phyloP scores from a whole-genome alignment of 2,329 filamentous ascomycete species.

The Ceratocystis huliohia region DNA sequence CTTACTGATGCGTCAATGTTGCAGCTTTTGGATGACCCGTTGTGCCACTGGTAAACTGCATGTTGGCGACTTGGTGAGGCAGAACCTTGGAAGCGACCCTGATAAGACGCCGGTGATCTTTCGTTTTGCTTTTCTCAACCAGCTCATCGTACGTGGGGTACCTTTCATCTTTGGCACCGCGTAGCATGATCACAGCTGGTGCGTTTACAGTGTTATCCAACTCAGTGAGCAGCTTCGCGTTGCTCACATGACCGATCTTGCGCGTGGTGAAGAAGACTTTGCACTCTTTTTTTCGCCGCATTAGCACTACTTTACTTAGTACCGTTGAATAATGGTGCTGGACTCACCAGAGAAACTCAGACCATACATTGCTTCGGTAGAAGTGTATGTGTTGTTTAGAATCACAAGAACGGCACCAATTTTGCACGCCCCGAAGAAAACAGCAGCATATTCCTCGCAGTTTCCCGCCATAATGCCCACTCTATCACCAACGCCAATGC shows the following conservation, averaged over 20 bases:
- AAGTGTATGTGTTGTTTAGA: slow-evolving; percentile 71
- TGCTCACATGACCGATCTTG: slow-evolving; percentile 53
- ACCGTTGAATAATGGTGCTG: not conserved
- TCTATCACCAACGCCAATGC: slow-evolving; percentile 54
- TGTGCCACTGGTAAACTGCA: slow-evolving; percentile 66
- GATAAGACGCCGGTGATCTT: slow-evolving; percentile 39
- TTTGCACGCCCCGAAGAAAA: slow-evolving; percentile 60
- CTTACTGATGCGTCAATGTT: slow-evolving; percentile 59
- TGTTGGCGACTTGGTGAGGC: slow-evolving; percentile 56
- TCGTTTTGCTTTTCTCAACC: slow-evolving; percentile 37
- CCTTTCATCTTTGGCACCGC: slow-evolving; percentile 41
- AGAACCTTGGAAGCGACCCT: slow-evolving; percentile 43
- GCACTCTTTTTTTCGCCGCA: slow-evolving; percentile 44
- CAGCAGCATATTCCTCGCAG: slow-evolving; percentile 66
- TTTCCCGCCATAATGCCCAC: slow-evolving; percentile 67
- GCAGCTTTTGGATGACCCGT: slow-evolving; percentile 62
- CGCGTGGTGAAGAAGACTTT: slow-evolving; percentile 61
- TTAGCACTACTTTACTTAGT: not conserved
- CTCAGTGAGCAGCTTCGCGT: slow-evolving; percentile 44
- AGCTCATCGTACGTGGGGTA: slow-evolving; percentile 50
- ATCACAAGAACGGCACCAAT: slow-evolving; percentile 61
- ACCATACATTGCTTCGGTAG: slow-evolving; percentile 58
- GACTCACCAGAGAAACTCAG: slow-evolving; percentile 53
- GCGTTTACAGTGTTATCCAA: slow-evolving; percentile 35
- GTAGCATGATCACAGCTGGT: slow-evolving; percentile 46